These are phyloP conservation scores for Bidens hawaiensis DNA, from an alignment of 140 eudicot genomes.

Conservation along the genomic window DNA sequence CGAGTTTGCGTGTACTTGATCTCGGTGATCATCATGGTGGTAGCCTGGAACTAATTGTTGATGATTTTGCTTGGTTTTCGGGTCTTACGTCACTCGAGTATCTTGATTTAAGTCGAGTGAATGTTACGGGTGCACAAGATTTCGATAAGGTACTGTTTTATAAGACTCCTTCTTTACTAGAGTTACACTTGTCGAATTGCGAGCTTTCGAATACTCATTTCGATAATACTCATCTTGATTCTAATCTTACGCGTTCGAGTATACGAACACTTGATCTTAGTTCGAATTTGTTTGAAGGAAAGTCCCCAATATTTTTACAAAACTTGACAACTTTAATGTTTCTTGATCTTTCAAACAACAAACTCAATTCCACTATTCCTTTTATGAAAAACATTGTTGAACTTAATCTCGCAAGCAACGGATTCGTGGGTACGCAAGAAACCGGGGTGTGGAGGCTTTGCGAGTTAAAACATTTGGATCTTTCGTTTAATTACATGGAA, in stretches of 20 bases:
- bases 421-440: slow-evolving; percentile 15
- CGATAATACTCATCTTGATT: slow-evolving; percentile 24
- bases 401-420: slow-evolving; percentile 22
- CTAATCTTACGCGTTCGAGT: slow-evolving; percentile 22
- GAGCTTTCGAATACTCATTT: slow-evolving; percentile 25
- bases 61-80: slow-evolving; percentile 29
- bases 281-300: slow-evolving; percentile 22
- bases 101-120: slow-evolving; percentile 27
- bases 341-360: slow-evolving; percentile 35
- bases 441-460: slow-evolving; percentile 24
- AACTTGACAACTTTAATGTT: slow-evolving; percentile 30
- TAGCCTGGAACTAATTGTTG: slow-evolving; percentile 5
- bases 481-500: slow-evolving; percentile 19
- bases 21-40: slow-evolving; percentile 15
- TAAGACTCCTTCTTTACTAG: slow-evolving; percentile 29
- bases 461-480: slow-evolving; percentile 21
- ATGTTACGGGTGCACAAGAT: slow-evolving; percentile 5
- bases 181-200: slow-evolving; percentile 28
- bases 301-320: slow-evolving; percentile 26
- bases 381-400: slow-evolving; percentile 18
- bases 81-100: slow-evolving; percentile 29
- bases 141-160: slow-evolving; percentile 25
- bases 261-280: slow-evolving; percentile 38
- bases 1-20: slow-evolving; percentile 25
- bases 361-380: slow-evolving; percentile 25